phyloP scores from a whole-genome alignment of 441 rosid species.

The Brassica hybrid region DNA sequence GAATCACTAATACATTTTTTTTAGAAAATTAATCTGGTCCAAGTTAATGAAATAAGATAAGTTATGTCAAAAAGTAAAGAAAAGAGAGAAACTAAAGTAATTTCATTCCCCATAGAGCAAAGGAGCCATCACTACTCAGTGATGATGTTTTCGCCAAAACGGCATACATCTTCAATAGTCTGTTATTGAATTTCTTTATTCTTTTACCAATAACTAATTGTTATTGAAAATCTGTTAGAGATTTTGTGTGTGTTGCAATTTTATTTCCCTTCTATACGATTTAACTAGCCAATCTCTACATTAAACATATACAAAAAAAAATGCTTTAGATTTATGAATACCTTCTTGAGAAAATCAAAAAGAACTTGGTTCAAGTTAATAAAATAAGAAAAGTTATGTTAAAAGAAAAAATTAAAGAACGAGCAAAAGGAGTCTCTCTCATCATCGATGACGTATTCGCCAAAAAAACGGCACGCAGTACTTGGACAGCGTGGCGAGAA shows the following conservation, averaged over 20 bases:
- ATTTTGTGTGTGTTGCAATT: not conserved
- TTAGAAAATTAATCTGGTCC: not conserved
- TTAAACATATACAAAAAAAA: not conserved
- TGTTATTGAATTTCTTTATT: not conserved
- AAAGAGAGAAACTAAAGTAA: not conserved
- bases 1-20: not conserved
- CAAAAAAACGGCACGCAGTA: constrained; percentile 42
- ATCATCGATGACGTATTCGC: constrained; percentile 27
- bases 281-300: not conserved
- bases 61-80: not conserved
- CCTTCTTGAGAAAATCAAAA: not conserved
- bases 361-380: not conserved
- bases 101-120: not conserved
- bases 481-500: not conserved
- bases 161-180: not conserved
- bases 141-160: not conserved
- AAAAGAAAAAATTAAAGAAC: too few relatives aligned
- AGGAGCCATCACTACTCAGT: not conserved
- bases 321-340: not conserved
- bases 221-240: not conserved
- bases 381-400: not conserved
- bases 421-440: not conserved
- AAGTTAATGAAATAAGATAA: not conserved
- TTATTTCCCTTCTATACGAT: not conserved
- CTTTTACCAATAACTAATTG: not conserved